Percentiles rank a stretch among this genome's conserved stretches.
phyloP scores from a whole-genome alignment of 148 eudicot species.

The Camellia japonica region DNA sequence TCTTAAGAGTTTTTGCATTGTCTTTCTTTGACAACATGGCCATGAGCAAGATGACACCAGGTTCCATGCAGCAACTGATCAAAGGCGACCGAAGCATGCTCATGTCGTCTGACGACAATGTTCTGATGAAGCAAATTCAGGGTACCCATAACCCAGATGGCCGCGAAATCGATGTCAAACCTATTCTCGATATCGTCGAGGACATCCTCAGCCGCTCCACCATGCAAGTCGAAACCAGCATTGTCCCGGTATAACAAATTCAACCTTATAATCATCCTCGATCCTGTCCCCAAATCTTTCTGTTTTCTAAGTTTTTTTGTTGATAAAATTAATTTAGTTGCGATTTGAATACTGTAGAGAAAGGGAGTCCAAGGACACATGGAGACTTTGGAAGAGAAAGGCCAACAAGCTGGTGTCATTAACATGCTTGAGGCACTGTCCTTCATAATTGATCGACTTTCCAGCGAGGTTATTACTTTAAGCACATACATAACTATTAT shows the following conservation, averaged over 20 bases:
- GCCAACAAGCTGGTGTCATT: slow-evolving; percentile 9
- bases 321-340: not conserved
- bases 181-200: slow-evolving; percentile 29
- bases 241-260: slow-evolving; percentile 3
- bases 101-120: slow-evolving; percentile 25
- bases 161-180: slow-evolving; percentile 19
- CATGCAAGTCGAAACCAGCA: not conserved
- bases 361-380: slow-evolving; percentile 14
- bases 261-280: not conserved
- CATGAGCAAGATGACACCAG: not conserved
- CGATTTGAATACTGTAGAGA: not conserved
- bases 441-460: slow-evolving; percentile 23
- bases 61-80: slow-evolving; percentile 7
- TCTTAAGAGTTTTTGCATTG: not conserved
- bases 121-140: slow-evolving; percentile 15
- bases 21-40: not conserved
- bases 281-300: no score
- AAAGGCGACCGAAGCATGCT: not conserved
- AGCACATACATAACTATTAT: not conserved
- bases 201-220: slow-evolving; percentile 27
- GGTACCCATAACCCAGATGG: slow-evolving; percentile 23
- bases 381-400: slow-evolving; percentile 21
- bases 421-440: not conserved
- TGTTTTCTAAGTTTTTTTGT: not conserved
- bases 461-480: slow-evolving; percentile 23